Evolutionary conservation across 108 stramenopile genomes (phyloP).

Genomic region (Skeletonema tropicum): DNA sequence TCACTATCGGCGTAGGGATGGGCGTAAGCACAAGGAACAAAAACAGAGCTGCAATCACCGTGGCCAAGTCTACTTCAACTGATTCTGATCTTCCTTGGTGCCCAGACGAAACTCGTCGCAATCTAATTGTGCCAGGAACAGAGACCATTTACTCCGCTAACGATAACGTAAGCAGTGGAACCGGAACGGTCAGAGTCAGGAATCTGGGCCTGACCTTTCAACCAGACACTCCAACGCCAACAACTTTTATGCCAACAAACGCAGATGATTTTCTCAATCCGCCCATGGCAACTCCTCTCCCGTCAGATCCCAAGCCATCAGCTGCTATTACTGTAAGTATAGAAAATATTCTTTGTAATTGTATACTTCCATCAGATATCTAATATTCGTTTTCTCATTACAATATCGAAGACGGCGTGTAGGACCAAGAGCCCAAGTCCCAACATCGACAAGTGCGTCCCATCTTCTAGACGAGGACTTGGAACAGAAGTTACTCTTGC

Average conservation of each 20-base stretch:
- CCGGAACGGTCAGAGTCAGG: neutral
- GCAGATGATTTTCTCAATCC: no score
- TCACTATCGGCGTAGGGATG: neutral
- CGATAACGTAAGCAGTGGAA: neutral
- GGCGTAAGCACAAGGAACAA: neutral
- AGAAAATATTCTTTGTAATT: no score
- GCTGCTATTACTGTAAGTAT: neutral
- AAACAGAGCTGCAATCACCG: neutral
- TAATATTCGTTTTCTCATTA: neutral
- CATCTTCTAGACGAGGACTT: neutral
- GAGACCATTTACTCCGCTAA: neutral
- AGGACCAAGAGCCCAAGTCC: neutral
- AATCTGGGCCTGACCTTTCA: neutral
- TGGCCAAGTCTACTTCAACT: neutral
- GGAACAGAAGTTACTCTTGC: neutral
- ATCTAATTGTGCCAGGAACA: neutral
- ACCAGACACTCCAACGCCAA: neutral
- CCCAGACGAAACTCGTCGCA: neutral
- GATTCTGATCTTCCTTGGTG: constrained; percentile 1
- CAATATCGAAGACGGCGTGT: neutral
- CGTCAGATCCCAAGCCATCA: neutral
- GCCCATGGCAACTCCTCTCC: neutral
- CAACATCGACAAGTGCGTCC: neutral
- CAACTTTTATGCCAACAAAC: no score
- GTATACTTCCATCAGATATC: no score